Evolutionary conservation across 1,139 yeast species (phyloP), one percentile per base, ranked within the genome.

Genomic region (Yamadazyma sp.): DNA sequence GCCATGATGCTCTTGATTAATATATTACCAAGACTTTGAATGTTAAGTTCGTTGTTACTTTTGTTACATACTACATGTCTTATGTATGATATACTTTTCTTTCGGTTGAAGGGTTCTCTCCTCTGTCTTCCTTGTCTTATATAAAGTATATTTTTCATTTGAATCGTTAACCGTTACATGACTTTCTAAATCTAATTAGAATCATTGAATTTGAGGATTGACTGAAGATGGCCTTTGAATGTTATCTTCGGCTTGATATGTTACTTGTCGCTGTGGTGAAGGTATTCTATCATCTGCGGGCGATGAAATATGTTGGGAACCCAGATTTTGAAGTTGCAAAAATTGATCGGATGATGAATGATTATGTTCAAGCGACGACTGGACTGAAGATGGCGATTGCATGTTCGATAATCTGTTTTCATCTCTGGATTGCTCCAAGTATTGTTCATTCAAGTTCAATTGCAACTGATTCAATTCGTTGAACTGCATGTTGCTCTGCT

Each of bases 1-100:
- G 36, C 61, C 29, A 62, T 65, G 58, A 44, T 60, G 5, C 39
- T 61, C 3, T 48, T 64, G 29, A 58, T 61, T 17, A 55, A 53
- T 31, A 48, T 64, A 2, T 50, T 64, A 29, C 69, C 69, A 2
- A 56, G 54, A 38, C 48, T 62, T 46, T 61, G 43, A 25, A 4
- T 5, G 8, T 9, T 5, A 17, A 4, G 4, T n/a, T n/a, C n/a
- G n/a, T n/a, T n/a, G n/a, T n/a, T n/a, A 26, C 29, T 12, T 29
- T 31, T 31, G 16, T 32, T 32, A 32, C 34, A 28, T 14, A 16
- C 20, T 28, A 28, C 14, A 15, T 15, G 31, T 16, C 5, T 4
- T 16, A 28, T 28, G n/a, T 12, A 28, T 4, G 29, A n/a, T 28
- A 28, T 28, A 28, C 31, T 28, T 28, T 15, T 28, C 11, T 5